Base-by-base conservation (phyloP, 2,329 filamentous ascomycete genomes). In the Aspergillus sp. region DNA sequence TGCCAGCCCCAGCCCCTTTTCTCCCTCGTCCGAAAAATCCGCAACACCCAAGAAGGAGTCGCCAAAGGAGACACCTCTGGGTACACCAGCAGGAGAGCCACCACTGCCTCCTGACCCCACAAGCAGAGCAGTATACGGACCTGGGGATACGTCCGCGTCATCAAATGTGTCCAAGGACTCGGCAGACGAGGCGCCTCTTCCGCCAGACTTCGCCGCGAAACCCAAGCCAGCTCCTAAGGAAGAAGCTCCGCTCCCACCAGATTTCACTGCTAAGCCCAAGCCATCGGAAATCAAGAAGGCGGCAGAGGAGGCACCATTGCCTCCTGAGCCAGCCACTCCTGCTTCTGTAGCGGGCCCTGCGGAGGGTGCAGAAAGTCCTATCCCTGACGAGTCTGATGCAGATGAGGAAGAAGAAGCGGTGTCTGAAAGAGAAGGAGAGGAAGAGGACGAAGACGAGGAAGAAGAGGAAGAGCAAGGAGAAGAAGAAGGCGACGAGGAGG, bases 111-210 rank as follows among this genome's bases (percentile, higher is more conserved):
- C 74, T 13, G 72, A 76, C 37, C 54, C 74, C 4, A 73, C 70
- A n/a, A 76, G 70, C 50, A 74, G 68, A 56, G 65, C 63, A 33
- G 64, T 55, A 10, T 76, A 75, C 56, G 67, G 67, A 7, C 66
- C 73, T 22, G 73, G 72, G 4, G 74, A 76, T 49, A 75, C 73
- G n/a, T 74, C 73, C 3, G 70, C 66, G 7, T 74, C 72, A 7
- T 73, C 70, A 3, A 66, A 68, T 46, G 64, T 67, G 4, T 73
- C 70, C 4, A 69, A 67, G 45, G 62, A 56, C 37, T 71, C 70
- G 5, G 49, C 60, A 39, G 70, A 73, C 7, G 71, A 73, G 43
- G 67, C 66, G 4, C 68, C 69, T 35, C 55, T 67, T 37, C 64
- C 66, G 1, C 62, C 64, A 30, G 65, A 64, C 44, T 64, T 65